phyloP scores from a whole-genome alignment of 805 yeast species.

The Starmerella lactis-condensi region DNA sequence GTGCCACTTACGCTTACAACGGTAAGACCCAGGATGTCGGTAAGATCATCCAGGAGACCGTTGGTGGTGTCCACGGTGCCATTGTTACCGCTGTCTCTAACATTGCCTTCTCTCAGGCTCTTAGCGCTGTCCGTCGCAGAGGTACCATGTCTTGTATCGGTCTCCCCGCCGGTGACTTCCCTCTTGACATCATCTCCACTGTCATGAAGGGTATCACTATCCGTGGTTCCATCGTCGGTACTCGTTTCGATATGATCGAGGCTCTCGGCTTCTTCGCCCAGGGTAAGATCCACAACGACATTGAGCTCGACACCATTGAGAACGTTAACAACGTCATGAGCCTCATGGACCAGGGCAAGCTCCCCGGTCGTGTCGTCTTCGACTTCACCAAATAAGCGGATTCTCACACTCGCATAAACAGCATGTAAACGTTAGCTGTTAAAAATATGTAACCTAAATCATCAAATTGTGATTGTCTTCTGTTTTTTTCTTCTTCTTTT shows the following conservation, averaged over 20 bases:
- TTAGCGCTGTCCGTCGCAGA: conserved; percentile 40
- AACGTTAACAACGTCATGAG: conserved; percentile 59
- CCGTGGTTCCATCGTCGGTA: conserved; percentile 74
- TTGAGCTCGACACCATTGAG: conserved; percentile 35
- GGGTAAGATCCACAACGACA: conserved; percentile 55
- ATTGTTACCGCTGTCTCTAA: conserved; percentile 60
- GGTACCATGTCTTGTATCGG: conserved; percentile 62
- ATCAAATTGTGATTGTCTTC: too few species aligned
- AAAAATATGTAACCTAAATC: too few species aligned
- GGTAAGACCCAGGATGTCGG: conserved; percentile 38
- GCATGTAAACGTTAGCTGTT: neutral
- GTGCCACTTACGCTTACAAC: conserved; percentile 45
- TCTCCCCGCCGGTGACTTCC: conserved; percentile 62
- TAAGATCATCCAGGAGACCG: conserved; percentile 34
- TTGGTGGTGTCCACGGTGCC: conserved; percentile 63
- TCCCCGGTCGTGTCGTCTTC: conserved; percentile 75
- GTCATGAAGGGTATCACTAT: conserved; percentile 57
- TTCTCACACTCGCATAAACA: too few species aligned
- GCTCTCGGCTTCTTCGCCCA: conserved; percentile 57
- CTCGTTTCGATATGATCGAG: conserved; percentile 72
- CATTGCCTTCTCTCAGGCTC: conserved; percentile 43
- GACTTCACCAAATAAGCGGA: conserved; percentile 46
- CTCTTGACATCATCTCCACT: conserved; percentile 50
- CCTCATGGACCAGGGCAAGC: conserved; percentile 67
- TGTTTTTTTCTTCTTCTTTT: too few species aligned